Conservation (phyloP, 306 rosid genomes). For the Lathyrus sativus region DNA sequence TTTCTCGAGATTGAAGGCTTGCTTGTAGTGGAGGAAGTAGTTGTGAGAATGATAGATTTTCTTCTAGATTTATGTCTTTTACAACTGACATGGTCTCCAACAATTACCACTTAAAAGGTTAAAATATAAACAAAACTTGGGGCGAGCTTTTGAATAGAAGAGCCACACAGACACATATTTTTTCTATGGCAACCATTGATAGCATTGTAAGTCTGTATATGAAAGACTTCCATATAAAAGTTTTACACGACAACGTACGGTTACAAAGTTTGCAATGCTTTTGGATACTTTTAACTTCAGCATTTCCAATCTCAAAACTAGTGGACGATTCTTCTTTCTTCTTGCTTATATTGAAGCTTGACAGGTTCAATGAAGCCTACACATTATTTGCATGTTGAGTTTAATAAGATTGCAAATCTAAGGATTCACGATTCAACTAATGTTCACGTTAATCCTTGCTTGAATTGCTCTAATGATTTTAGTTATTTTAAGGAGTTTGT, state of each 20-base stretch:
- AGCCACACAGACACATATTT: constrained; percentile 87
- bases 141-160: constrained; percentile 88
- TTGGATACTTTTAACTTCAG: constrained; percentile 36
- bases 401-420: too few species aligned
- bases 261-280: constrained; percentile 60
- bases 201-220: constrained; percentile 79
- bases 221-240: constrained; percentile 50
- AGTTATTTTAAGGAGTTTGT: too few species aligned
- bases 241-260: constrained; percentile 50
- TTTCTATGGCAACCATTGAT: constrained; percentile 81
- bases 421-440: too few species aligned
- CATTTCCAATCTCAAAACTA: constrained; percentile 58
- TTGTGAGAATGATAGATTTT: constrained; percentile 69
- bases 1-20: too few species aligned
- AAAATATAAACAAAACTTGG: constrained; percentile 70
- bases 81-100: constrained; percentile 76
- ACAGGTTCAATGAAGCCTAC: background rate
- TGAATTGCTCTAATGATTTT: too few species aligned
- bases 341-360: constrained; percentile 46
- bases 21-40: too few species aligned
- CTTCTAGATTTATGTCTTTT: constrained; percentile 74
- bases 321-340: constrained; percentile 45
- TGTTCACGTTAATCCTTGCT: too few species aligned
- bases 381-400: too few species aligned
- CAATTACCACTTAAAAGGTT: constrained; percentile 83